Percentiles rank a stretch among this genome's conserved stretches.
These are phyloP conservation scores for Pezizomycotina sp. DNA, from an alignment of 2,329 filamentous ascomycete genomes.

Conservation along the genomic window DNA sequence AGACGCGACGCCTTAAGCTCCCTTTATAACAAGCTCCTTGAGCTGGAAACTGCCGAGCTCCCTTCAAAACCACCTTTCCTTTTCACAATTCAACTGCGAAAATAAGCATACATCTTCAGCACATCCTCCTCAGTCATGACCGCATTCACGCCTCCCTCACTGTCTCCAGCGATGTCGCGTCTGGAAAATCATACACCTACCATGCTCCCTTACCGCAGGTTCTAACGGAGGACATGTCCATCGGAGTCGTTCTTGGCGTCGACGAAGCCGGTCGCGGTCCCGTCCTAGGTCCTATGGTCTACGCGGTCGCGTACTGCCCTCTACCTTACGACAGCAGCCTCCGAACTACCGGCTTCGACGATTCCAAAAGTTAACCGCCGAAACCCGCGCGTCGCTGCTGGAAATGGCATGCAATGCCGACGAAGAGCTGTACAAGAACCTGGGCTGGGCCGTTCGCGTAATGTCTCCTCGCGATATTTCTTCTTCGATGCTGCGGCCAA, in stretches of 20 bases:
- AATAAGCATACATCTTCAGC: no score
- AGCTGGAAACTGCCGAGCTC: no score
- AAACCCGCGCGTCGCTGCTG: slow-evolving; percentile 60
- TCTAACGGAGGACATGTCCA: slow-evolving; percentile 36
- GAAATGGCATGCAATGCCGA: slow-evolving; percentile 24
- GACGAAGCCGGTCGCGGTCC: slow-evolving; percentile 35
- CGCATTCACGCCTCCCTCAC: slow-evolving; percentile 51
- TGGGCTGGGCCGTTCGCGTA: slow-evolving; percentile 68
- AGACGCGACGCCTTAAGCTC: no score
- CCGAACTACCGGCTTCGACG: slow-evolving; percentile 38
- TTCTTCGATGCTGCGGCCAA: slow-evolving; percentile 55
- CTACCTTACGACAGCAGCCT: slow-evolving; percentile 20
- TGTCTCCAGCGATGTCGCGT: slow-evolving; percentile 42
- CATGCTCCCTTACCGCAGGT: slow-evolving; percentile 50
- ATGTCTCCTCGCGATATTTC: slow-evolving; percentile 74
- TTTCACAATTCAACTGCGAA: no score
- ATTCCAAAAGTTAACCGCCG: slow-evolving; percentile 72
- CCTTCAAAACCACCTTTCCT: no score
- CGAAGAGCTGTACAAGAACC: slow-evolving; percentile 34
- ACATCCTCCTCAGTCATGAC: neutral
- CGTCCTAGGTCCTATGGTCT: slow-evolving; percentile 56
- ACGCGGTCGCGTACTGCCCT: slow-evolving; percentile 44
- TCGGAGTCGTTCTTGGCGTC: slow-evolving; percentile 33
- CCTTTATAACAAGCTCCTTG: no score
- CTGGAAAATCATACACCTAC: slow-evolving; percentile 53